Percentiles rank a stretch among this genome's conserved stretches.
phyloP scores from a whole-genome alignment of 73 alveolate species.

The Diophrys appendiculata region DNA sequence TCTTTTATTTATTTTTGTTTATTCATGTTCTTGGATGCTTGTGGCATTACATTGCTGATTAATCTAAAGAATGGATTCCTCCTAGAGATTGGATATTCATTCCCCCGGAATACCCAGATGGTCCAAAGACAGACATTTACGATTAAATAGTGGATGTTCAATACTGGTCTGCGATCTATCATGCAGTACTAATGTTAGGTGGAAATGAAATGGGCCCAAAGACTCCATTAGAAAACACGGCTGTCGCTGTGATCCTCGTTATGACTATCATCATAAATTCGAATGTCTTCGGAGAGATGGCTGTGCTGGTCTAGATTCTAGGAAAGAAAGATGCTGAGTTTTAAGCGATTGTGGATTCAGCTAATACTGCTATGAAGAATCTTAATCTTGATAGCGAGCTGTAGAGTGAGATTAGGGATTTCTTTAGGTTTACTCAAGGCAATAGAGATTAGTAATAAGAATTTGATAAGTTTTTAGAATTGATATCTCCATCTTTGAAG shows the following conservation, averaged over 20 bases:
- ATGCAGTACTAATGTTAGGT: slow-evolving; percentile 14
- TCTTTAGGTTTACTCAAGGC: not conserved
- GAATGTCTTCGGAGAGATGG: slow-evolving; percentile 32
- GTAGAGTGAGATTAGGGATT: not conserved
- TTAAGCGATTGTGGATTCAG: slow-evolving; percentile 31
- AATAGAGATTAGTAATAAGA: slow-evolving; percentile 32
- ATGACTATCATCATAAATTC: not conserved
- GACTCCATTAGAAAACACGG: not conserved
- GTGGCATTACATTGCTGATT: slow-evolving; percentile 10
- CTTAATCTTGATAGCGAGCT: slow-evolving; percentile 18
- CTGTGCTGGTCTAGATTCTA: slow-evolving; percentile 25
- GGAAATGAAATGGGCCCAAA: slow-evolving; percentile 26
- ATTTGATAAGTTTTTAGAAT: slow-evolving; percentile 10
- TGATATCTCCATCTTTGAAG: slow-evolving; percentile 37
- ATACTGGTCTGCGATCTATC: slow-evolving; percentile 3
- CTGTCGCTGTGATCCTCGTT: not conserved
- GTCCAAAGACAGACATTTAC: not conserved
- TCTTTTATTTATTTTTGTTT: slow-evolving; percentile 32
- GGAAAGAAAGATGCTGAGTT: slow-evolving; percentile 4
- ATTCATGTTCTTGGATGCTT: slow-evolving; percentile 23
- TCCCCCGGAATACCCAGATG: not conserved
- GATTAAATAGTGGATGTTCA: not conserved
- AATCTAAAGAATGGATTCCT: slow-evolving; percentile 37
- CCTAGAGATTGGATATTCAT: slow-evolving; percentile 17
- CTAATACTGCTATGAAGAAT: slow-evolving; percentile 20